Evolutionary conservation across 73 alveolate species (phyloP), one percentile per base, ranked within the genome.

Genomic region (Uronychia binucleata): DNA sequence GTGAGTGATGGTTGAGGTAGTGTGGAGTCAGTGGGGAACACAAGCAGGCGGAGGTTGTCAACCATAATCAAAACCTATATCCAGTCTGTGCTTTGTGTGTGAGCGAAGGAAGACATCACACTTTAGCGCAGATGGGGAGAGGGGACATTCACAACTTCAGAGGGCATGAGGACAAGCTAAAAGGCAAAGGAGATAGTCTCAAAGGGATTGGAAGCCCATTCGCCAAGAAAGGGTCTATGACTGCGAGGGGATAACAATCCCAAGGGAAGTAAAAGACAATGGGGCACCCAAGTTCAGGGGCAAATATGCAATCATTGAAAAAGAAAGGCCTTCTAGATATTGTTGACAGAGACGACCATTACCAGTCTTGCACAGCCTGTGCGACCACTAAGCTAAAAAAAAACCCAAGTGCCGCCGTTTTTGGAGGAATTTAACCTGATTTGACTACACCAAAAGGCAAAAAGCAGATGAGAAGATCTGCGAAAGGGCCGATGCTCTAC

Each of bases 271-370:
- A n/a, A n/a, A n/a, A n/a, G n/a, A n/a, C n/a, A n/a, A n/a, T n/a
- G n/a, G n/a, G n/a, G n/a, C n/a, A n/a, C n/a, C n/a, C n/a, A n/a
- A n/a, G n/a, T n/a, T n/a, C n/a, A n/a, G 67, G n/a, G 5, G 5
- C 67, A 5, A 46, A 46, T 19, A 46, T 46, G 19, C 5, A 46
- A 11, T 5, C 67, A 46, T 11, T 75, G 28, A 31, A 77, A 79
- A 77, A 34, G 58, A 79, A 82, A 77, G 92, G 89, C 33, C 79
- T 84, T 0, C 58, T 89, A 30, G 91, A 88, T 59, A 82, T 88
- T 0, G 83, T 88, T 0, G 90, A 88, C 34, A 82, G 94, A 77
- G 89, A 89, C 29, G 79, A 77, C 75, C 89, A 83, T 57, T 57
- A 76, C 59, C 81, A 88, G 59, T 30, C 81, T 27, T 88, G 94